Evolutionary conservation across 1,139 yeast genomes (phyloP), one percentile per base, ranked within the genome.

Genomic region (Pichia sorboxylosa): DNA sequence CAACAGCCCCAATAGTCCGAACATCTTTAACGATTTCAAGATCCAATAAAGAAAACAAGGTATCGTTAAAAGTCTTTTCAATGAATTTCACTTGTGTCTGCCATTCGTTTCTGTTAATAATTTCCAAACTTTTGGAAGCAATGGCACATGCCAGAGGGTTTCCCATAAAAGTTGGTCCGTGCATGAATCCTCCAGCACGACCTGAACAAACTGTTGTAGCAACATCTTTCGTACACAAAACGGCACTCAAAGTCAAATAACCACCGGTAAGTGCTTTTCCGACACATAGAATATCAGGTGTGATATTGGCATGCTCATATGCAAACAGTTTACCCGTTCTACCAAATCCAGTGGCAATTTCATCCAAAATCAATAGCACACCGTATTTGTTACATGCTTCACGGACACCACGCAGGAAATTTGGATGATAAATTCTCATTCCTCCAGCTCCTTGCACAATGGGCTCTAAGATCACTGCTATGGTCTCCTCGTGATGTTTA

Each of bases 321-420:
- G 64, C 72, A 56, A 60, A 69, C 48, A 55, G 62, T 39, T 57
- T 51, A 19, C 69, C 69, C 34, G 57, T 52, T 48, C 78, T 60
- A 15, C 77, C 77, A 32, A 72, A 62, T 21, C 78, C 78, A 48
- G 75, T 69, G 74, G 70, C 70, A 32, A 70, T 73, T 51, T 72
- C 78, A 48, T 72, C 78, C 36, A 69, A 51, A 51, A 66, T 61
- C 45, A 72, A 54, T 31, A 72, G 43, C 22, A 69, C 59, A 38
- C 68, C 73, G 41, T 69, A 67, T 48, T 70, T 69, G 52, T 63
- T 61, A 48, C 78, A 71, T 22, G 70, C 46, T 31, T 53, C 58
- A 40, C 73, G 56, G 22, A 67, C 28, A 28, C 27, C 17, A 19
- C 30, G 31, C 4, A 38, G 20, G 16, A 21, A 38, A 17, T 35